Evolutionary conservation across 805 yeast genomes (phyloP), one percentile per base, ranked within the genome.

Genomic region (Yarrowia keelungensis): DNA sequence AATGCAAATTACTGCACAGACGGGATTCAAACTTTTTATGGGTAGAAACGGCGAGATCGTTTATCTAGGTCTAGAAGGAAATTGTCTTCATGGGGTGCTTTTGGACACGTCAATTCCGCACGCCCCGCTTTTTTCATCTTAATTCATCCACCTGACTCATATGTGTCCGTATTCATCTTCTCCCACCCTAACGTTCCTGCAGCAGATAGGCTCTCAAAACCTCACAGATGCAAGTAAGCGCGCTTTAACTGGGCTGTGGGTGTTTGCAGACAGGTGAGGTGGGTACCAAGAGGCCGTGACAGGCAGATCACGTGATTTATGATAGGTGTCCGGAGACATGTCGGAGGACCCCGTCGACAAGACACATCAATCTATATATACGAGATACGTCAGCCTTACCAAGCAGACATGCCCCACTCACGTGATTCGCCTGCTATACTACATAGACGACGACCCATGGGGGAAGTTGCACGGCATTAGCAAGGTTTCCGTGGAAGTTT

Each of bases 401-500:
- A 19, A 16, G 9, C 12, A 19, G 19, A 19, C 19, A 3, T 7
- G 8, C n/a, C 14, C 19, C 5, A 7, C 16, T 14, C 51, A 47
- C 51, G 51, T 47, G 51, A 47, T 15, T 11, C n/a, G 0, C 50
- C 5, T 22, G 1, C 7, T 3, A 12, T 36, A 11, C 39, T 15
- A 50, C 42, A 15, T 36, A 36, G 42, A 35, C 9, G 42, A 35
- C 9, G 10, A 5, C 39, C 12, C 12, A 38, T 10, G 39, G 12
- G 12, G 19, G 39, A 19, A 19, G 7, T 9, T 10, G 39, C 41
- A 35, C 35, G 45, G 45, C 26, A 53, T 12, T 1, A 39, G 32
- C 19, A 38, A 53, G 43, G 59, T 53, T 45, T 53, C 59, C 59
- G 59, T 39, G 59, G 59, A 53, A 39, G 47, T 42, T 56, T 26